phyloP scores from a whole-genome alignment of 2,329 filamentous ascomycete genomes.

The Aaosphaeria pasadenensis region DNA sequence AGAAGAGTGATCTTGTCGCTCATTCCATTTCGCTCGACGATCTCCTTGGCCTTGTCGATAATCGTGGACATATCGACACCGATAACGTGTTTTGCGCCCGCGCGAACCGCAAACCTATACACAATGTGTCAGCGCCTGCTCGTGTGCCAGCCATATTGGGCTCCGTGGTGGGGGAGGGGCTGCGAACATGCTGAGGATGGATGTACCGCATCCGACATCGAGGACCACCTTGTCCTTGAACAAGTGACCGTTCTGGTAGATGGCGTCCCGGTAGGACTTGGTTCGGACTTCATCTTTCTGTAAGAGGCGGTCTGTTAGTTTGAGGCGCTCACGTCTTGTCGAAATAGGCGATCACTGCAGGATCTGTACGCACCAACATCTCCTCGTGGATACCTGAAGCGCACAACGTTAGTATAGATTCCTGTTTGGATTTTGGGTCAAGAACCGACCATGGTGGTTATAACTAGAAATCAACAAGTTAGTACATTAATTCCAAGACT shows the following conservation, averaged over 20 bases:
- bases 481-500: slow-evolving; percentile 22
- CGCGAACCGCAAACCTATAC: slow-evolving; percentile 88
- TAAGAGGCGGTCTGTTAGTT: slow-evolving; percentile 6
- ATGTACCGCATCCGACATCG: slow-evolving; percentile 95
- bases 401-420: slow-evolving; percentile 36
- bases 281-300: slow-evolving; percentile 99
- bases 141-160: neutral
- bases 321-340: too few species aligned
- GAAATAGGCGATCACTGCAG: too few species aligned
- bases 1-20: slow-evolving; percentile 94
- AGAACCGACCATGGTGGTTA: slow-evolving; percentile 85
- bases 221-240: slow-evolving; percentile 93
- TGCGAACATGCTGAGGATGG: slow-evolving; percentile 93
- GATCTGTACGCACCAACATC: slow-evolving; percentile 74
- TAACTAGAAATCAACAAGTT: slow-evolving; percentile 61
- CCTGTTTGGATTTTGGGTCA: slow-evolving; percentile 4
- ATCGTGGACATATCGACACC: slow-evolving; percentile 99
- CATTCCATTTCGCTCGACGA: slow-evolving; percentile 88
- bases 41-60: slow-evolving; percentile 96
- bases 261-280: slow-evolving; percentile 92
- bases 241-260: slow-evolving; percentile 92
- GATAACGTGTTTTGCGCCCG: slow-evolving; percentile 96
- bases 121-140: neutral
- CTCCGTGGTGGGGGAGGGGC: slow-evolving; percentile 8
- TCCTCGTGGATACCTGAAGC: slow-evolving; percentile 86